Evolutionary conservation across 192 early-diverging fungal species (phyloP), one percentile per base, ranked within the genome.

Genomic region (Linderina pennispora): DNA sequence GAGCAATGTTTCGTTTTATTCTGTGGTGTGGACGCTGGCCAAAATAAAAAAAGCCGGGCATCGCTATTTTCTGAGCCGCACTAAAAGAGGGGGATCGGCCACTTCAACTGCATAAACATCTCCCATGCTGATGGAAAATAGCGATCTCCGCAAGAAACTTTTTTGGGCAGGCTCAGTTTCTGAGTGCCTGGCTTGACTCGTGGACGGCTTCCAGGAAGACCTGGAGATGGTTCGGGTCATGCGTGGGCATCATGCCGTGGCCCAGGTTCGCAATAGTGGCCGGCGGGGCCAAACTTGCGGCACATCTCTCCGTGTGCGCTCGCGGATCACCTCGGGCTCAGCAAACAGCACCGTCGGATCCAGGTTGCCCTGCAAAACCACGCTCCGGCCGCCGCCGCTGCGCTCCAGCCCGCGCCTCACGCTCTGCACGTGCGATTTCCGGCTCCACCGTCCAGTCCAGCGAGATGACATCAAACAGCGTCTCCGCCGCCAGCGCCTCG

Each of bases 261-360:
- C 96, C 96, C 39, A 99, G 66, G 55, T 99, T 99, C 25, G 85
- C 96, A 65, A 99, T 94, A n/a, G 47, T 94, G 91, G 38, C 77
- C 72, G 23, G 55, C 36, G 22, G 62, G 74, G 24, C 91, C 89
- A 69, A 98, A 96, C 21, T 51, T 78, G 23, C 77, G 59, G 15
- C 96, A 72, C 93, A 99, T 96, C 22, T 64, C 71, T n/a, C 43
- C 68, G 67, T 5, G 87, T 92, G 17, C 78, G 75, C 21, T 71
- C 65, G 23, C 85, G 63, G 53, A 99, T 90, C 3, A 73, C 75
- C 41, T 89, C 82, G 28, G 67, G 64, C n/a, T 74, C 65, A 22
- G 71, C 96, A 53, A 88, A 93, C 20, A 99, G 65, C 14, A 87
- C 43, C 17, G 67, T 81, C 7, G 96, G 96, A 52, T 99, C 96